phyloP scores from a whole-genome alignment of 345 rosid genomes.

The Crucihimalaya himalaica region DNA sequence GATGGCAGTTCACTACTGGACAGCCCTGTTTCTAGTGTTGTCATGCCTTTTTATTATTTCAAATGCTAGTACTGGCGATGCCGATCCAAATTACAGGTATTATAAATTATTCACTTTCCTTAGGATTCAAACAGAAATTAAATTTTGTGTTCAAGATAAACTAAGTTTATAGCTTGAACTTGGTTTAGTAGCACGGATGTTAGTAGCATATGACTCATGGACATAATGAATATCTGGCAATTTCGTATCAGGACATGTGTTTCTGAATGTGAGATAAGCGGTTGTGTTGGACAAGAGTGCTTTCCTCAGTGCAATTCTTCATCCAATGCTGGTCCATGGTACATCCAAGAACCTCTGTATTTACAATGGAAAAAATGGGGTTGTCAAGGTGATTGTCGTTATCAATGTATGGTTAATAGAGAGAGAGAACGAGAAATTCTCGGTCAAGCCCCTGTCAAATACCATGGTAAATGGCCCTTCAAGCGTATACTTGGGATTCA shows the following conservation, averaged over 20 bases:
- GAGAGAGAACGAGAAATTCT: constrained; percentile 56
- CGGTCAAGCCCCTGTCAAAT: constrained; percentile 61
- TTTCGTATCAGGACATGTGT: constrained; percentile 54
- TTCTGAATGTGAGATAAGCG: constrained; percentile 58
- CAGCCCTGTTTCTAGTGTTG: constrained; percentile 36
- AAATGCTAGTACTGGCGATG: constrained; percentile 74
- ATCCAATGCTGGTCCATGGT: constrained; percentile 64
- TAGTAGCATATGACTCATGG: background rate
- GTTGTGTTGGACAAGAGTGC: constrained; percentile 64
- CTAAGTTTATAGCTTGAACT: background rate
- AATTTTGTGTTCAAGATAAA: background rate
- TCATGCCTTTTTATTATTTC: constrained; percentile 44
- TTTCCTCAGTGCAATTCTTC: constrained; percentile 67
- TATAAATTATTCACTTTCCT: background rate
- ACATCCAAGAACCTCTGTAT: constrained; percentile 66
- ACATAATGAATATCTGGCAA: background rate
- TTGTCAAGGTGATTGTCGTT: constrained; percentile 73
- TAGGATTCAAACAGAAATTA: background rate
- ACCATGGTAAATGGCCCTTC: constrained; percentile 90
- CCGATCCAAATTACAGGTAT: constrained; percentile 71
- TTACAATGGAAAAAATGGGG: constrained; percentile 71
- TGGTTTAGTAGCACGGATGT: background rate
- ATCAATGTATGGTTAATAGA: constrained; percentile 67
- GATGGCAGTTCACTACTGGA: constrained; percentile 44
- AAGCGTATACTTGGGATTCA: constrained; percentile 68